Percentiles rank a stretch among this genome's conserved stretches.
phyloP scores from a whole-genome alignment of 179 eudicot species.

The Beta corolliflora region DNA sequence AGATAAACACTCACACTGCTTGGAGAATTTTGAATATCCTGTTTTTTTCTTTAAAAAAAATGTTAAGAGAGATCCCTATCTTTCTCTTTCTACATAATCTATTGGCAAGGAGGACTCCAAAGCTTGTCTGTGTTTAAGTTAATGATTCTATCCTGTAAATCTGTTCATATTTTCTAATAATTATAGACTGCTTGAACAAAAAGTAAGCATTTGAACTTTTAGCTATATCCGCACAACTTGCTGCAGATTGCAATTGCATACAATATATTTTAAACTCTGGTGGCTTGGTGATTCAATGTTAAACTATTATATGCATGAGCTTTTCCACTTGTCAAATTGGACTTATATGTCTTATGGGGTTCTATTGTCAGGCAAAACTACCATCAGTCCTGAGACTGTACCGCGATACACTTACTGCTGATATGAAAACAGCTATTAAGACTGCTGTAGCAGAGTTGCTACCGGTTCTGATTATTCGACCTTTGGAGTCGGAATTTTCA shows the following conservation, averaged over 20 bases:
- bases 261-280: not conserved
- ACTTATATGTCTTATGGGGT: conserved; percentile 23
- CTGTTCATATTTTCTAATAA: not conserved
- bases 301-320: not conserved
- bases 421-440: conserved; percentile 93
- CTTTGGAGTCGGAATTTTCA: conserved; percentile 58
- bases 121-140: not conserved
- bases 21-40: not conserved
- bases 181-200: not conserved
- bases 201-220: not conserved
- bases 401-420: conserved; percentile 90
- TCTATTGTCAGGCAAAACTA: conserved; percentile 75
- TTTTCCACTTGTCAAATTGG: not conserved
- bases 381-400: conserved; percentile 91
- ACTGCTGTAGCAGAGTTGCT: conserved; percentile 79
- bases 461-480: conserved; percentile 69
- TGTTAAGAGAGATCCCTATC: not conserved
- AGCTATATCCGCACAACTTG: not conserved
- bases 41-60: not conserved
- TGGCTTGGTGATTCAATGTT: not conserved
- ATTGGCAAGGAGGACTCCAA: not conserved
- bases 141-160: not conserved
- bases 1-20: not conserved
- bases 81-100: not conserved
- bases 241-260: not conserved